These are phyloP conservation scores for Irpex sp. DNA, from an alignment of 1,284 basidiomycete genomes.

Conservation along the genomic window DNA sequence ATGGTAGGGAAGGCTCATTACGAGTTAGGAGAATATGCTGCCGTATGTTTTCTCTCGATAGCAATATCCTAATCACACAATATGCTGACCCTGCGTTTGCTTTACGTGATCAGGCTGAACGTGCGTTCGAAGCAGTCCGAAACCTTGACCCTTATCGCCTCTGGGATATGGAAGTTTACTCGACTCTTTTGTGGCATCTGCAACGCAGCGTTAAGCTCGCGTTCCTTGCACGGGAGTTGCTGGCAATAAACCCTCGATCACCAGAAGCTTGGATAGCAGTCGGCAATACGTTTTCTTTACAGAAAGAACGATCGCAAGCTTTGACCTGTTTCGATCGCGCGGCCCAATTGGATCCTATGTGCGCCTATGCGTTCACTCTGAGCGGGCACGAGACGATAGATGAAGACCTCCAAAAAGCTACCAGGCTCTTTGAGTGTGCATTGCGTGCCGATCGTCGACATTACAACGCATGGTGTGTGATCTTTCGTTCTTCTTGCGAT, in stretches of 20 bases:
- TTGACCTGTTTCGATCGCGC: constrained; percentile 90
- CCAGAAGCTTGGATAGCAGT: constrained; percentile 94
- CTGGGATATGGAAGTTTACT: constrained; percentile 91
- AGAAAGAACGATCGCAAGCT: constrained; percentile 88
- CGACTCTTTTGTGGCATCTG: constrained; percentile 91
- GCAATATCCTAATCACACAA: not conserved
- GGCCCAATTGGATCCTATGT: constrained; percentile 76
- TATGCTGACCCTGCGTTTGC: not conserved
- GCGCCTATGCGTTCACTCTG: constrained; percentile 90
- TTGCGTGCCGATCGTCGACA: constrained; percentile 85
- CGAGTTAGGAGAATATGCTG: constrained; percentile 81
- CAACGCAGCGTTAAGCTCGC: constrained; percentile 79
- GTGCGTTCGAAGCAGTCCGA: constrained; percentile 80
- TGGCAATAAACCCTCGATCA: constrained; percentile 75
- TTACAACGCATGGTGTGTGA: constrained; percentile 89
- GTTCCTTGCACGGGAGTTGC: constrained; percentile 85
- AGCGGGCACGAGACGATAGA: constrained; percentile 94
- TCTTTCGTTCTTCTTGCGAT: constrained; percentile 11
- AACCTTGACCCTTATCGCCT: constrained; percentile 82
- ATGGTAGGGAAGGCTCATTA: constrained; percentile 85
- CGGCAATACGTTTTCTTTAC: constrained; percentile 89
- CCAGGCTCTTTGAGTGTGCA: constrained; percentile 86
- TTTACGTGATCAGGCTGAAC: constrained; percentile 58
- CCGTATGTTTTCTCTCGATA: constrained; percentile 50
- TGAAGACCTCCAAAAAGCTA: constrained; percentile 88